Base-by-base conservation (phyloP, 352 stramenopile genomes). In the Phytophthora crassamura region DNA sequence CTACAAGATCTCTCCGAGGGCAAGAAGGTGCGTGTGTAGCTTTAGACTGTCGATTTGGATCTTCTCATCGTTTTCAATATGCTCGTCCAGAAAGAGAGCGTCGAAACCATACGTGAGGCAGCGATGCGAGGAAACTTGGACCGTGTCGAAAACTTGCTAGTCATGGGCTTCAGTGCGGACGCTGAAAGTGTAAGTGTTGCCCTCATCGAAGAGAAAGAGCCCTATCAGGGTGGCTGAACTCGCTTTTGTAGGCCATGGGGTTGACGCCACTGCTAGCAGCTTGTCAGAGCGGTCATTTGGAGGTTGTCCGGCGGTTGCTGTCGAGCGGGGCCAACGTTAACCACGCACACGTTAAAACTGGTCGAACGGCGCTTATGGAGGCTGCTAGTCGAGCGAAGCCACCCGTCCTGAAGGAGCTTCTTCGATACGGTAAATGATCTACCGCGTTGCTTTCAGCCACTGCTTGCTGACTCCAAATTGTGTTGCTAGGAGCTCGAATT, bases 61-160 rank as follows among this genome's bases (percentile, higher is more conserved):
- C 9, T 51, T 46, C 15, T 30, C 8, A 9, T 35, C 0, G 14
- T 56, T 25, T 25, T 25, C 22, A 25, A 25, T 25, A 25, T 25
- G 22, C 22, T 25, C 3, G 25, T 34, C 9, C 59, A 92, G 84
- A 80, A 80, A 72, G 74, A 89, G 53, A 88, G 88, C 56, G 62
- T 89, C 28, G 78, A 88, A 39, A 86, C 78, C 4, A 90, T 92
- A 40, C 84, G 84, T 1, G 77, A 90, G 58, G 84, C 82, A 22
- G 78, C 81, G 18, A 84, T 92, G 59, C 68, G 76, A 41, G 84
- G 81, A 9, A 73, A 92, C 57, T 20, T 82, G 12, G 72, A 67
- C 20, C 72, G 80, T 6, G 67, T 92, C 11, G 53, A 69, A 18
- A 72, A 84, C 22, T 45, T 92, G 20, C 57, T 92, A 2, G 54